Percentiles rank a stretch among this genome's conserved stretches.
These are phyloP conservation scores for Capsaspora owczarzaki DNA, from an alignment of 78 protist genomes.

Conservation along the genomic window DNA sequence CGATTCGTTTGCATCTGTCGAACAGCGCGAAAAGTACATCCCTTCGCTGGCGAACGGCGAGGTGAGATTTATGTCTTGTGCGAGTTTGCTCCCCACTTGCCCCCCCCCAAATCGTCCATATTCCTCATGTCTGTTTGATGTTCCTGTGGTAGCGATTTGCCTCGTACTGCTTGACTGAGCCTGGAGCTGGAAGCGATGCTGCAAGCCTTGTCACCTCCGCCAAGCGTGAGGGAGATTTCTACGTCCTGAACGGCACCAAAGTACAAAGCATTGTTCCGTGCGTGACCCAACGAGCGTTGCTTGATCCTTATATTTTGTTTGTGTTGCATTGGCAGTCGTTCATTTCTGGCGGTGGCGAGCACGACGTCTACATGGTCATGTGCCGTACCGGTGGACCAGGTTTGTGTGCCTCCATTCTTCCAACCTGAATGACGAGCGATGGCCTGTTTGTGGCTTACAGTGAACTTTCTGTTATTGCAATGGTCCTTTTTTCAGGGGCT, in stretches of 20 bases:
- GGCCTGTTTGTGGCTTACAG: neutral
- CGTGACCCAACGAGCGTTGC: too few species aligned
- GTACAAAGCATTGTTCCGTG: too few species aligned
- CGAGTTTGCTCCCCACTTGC: neutral
- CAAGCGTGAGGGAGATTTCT: conserved; percentile 52
- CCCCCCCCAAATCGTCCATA: neutral
- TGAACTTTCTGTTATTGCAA: neutral
- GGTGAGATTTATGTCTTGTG: too few species aligned
- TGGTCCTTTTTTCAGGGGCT: conserved; percentile 19
- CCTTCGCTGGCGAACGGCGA: too few species aligned
- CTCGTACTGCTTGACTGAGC: conserved; percentile 86
- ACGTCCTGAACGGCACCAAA: conserved; percentile 75
- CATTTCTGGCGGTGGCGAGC: conserved; percentile 84
- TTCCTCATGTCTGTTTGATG: neutral
- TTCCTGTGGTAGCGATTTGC: conserved; percentile 2
- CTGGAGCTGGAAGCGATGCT: conserved; percentile 80
- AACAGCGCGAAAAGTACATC: too few species aligned
- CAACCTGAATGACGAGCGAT: neutral
- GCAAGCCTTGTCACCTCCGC: conserved; percentile 72
- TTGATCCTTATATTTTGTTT: too few species aligned
- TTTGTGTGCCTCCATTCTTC: conserved; percentile 26
- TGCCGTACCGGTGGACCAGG: conserved; percentile 75
- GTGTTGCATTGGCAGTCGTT: conserved; percentile 26
- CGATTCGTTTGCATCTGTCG: conserved; percentile 58
- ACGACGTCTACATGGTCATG: conserved; percentile 80